Percentiles rank a stretch among this genome's conserved stretches.
Conservation (phyloP, 495 filamentous ascomycete species). For the Trichoderma gamsii region DNA sequence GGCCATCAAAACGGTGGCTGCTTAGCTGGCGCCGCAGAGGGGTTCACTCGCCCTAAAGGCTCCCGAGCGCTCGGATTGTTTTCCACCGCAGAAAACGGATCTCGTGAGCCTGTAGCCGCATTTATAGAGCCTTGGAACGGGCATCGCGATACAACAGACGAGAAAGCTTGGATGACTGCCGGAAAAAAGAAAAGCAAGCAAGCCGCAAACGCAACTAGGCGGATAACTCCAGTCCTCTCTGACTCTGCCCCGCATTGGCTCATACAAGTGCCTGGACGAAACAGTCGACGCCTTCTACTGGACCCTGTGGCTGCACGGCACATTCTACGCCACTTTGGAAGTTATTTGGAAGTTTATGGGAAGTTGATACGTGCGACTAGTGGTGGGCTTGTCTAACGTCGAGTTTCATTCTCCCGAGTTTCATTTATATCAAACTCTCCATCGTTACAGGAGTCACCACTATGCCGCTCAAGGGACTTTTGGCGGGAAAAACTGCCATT, state of each 20-base stretch:
- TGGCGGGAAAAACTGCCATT: constrained; percentile 63
- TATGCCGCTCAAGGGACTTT: constrained; percentile 45
- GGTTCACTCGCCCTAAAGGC: constrained; percentile 3
- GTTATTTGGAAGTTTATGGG: too few relatives aligned
- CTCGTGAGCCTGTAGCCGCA: background rate
- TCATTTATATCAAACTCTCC: background rate
- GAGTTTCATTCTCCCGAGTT: background rate
- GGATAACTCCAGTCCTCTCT: background rate
- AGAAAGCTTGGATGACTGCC: background rate
- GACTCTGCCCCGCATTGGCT: background rate
- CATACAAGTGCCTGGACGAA: too few relatives aligned
- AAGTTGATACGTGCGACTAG: too few relatives aligned
- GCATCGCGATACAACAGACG: background rate
- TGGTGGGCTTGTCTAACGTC: background rate
- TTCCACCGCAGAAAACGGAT: background rate
- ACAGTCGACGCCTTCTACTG: too few relatives aligned
- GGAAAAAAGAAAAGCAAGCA: too few relatives aligned
- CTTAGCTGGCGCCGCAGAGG: background rate
- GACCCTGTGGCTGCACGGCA: too few relatives aligned
- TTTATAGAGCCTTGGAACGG: background rate
- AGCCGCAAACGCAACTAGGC: background rate
- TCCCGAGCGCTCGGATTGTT: constrained; percentile 13
- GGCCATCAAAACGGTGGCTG: background rate
- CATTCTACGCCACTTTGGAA: too few relatives aligned
- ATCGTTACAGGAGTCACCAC: background rate